Evolutionary conservation across 257 asterid genomes (phyloP).

Genomic region (Fraxinus excelsior): DNA sequence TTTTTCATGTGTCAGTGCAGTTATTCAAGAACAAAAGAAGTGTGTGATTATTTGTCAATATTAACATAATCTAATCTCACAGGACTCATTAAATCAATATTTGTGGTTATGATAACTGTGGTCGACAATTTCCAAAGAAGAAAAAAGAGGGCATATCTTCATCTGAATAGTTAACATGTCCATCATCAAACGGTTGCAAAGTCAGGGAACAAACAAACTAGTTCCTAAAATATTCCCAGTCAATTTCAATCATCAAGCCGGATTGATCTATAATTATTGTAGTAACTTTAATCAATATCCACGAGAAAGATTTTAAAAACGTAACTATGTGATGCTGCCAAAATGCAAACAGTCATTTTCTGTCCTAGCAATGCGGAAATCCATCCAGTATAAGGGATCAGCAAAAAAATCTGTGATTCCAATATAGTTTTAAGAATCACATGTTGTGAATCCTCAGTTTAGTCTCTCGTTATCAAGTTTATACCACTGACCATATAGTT

Average conservation of each 20-base stretch:
- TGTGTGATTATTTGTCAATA: neutral
- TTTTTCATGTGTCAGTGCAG: neutral
- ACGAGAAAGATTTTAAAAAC: neutral
- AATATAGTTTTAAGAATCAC: constrained; percentile 14
- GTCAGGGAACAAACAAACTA: constrained; percentile 1
- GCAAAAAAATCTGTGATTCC: neutral
- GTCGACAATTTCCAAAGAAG: neutral
- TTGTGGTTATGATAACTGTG: neutral
- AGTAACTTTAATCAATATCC: neutral
- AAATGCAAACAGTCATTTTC: neutral
- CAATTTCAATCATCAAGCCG: constrained; percentile 4
- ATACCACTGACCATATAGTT: neutral
- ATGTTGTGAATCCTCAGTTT: neutral
- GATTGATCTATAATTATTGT: neutral
- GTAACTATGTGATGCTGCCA: neutral
- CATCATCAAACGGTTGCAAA: neutral
- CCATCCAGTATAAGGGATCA: neutral
- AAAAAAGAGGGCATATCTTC: neutral
- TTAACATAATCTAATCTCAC: neutral
- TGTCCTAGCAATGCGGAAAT: constrained; percentile 13
- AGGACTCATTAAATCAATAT: neutral
- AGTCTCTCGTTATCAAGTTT: neutral
- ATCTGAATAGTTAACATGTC: constrained; percentile 5
- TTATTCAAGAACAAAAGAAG: neutral
- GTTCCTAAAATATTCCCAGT: neutral